Percentiles rank a stretch among this genome's conserved stretches.
phyloP scores from a whole-genome alignment of 768 basidiomycete genomes.

The Boletales sp. region DNA sequence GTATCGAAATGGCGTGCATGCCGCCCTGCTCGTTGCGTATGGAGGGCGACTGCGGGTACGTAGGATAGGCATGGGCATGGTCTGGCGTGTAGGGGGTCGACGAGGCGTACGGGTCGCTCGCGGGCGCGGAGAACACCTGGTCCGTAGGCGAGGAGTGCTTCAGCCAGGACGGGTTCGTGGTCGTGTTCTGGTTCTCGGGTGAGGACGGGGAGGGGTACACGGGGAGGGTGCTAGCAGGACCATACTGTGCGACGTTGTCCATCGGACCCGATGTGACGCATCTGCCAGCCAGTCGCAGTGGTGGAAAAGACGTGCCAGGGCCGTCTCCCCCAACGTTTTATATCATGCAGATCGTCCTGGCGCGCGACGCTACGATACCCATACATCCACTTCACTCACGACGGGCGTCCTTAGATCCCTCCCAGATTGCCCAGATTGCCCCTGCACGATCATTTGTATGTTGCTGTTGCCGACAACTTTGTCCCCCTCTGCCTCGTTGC shows the following conservation, averaged over 20 bases:
- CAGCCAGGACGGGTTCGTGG: constrained; percentile 29
- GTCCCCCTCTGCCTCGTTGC: constrained; percentile 19
- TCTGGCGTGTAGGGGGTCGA: constrained; percentile 22
- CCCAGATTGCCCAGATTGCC: too few species aligned
- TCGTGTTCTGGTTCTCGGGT: constrained; percentile 25
- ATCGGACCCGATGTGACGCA: constrained; percentile 35
- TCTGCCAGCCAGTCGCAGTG: constrained; percentile 24
- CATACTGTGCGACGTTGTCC: constrained; percentile 35
- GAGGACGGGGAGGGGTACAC: constrained; percentile 30
- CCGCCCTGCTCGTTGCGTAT: constrained; percentile 25
- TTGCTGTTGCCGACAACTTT: constrained; percentile 20
- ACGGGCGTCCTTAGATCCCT: too few species aligned
- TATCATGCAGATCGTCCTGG: constrained; percentile 20
- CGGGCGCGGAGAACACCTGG: constrained; percentile 33
- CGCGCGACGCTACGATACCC: neutral
- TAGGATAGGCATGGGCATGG: constrained; percentile 21
- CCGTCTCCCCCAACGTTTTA: constrained; percentile 28
- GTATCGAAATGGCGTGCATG: constrained; percentile 27
- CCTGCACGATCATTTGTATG: neutral
- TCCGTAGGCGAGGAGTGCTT: constrained; percentile 20
- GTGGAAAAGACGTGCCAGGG: constrained; percentile 30
- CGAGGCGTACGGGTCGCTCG: constrained; percentile 35
- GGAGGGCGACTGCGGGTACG: constrained; percentile 28
- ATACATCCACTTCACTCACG: too few species aligned
- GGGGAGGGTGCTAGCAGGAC: constrained; percentile 22